Conservation (phyloP, 495 filamentous ascomycete genomes). For the Massariosphaeria phaeospora region DNA sequence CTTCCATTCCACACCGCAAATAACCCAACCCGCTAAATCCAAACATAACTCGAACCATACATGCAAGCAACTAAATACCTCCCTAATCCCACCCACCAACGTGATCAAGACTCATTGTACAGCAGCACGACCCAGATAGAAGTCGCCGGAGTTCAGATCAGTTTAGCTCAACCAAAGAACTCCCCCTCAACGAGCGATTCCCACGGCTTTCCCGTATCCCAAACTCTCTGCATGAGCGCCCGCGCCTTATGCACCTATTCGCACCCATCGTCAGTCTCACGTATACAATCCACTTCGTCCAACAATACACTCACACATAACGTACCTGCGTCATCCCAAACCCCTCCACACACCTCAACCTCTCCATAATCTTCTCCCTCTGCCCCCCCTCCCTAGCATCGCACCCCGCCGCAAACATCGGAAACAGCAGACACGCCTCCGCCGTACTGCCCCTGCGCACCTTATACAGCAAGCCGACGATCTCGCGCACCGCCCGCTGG, state of each 20-base stretch:
- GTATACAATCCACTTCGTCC: neutral
- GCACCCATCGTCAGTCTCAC: neutral
- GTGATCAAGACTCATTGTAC: no score
- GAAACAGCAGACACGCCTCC: conserved; percentile 73
- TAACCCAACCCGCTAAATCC: no score
- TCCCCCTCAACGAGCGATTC: conserved; percentile 60
- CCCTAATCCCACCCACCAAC: no score
- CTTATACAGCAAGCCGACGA: conserved; percentile 56
- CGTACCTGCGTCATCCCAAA: conserved; percentile 71
- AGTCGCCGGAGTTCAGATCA: no score
- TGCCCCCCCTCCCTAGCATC: conserved; percentile 56
- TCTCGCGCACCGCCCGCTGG: conserved; percentile 58
- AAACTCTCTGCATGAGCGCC: conserved; percentile 61
- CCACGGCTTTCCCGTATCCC: conserved; percentile 59
- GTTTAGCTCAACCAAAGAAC: conserved; percentile 64
- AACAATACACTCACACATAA: conserved; percentile 1
- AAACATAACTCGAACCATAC: no score
- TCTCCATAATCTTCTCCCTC: conserved; percentile 57
- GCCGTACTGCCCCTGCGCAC: conserved; percentile 64
- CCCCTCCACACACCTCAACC: conserved; percentile 65
- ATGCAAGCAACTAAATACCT: no score
- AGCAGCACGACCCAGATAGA: no score
- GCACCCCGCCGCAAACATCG: conserved; percentile 80
- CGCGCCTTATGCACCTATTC: conserved; percentile 53
- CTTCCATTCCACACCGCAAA: no score